phyloP scores from a whole-genome alignment of 2,329 filamentous ascomycete species.

The Helotiales sp. region DNA sequence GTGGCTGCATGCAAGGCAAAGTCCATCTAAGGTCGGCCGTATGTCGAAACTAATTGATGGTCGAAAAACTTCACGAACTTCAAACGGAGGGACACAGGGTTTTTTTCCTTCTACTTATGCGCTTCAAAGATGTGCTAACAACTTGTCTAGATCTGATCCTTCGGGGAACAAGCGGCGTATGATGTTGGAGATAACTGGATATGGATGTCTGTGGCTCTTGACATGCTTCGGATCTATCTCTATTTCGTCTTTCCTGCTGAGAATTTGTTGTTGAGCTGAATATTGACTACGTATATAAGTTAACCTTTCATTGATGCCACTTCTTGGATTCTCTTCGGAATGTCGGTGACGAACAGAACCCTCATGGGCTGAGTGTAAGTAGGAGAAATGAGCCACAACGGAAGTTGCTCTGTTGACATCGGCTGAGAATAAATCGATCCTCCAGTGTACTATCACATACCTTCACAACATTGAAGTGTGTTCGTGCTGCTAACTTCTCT shows the following conservation, averaged over 20 bases:
- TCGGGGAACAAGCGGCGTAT: background rate
- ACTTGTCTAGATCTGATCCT: background rate
- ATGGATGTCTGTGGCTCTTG: background rate
- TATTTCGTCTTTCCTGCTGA: background rate
- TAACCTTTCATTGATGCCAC: background rate
- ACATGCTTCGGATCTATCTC: background rate
- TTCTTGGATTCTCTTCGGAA: background rate
- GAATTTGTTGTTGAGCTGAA: background rate
- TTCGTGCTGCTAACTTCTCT: background rate
- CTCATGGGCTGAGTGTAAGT: too few relatives aligned
- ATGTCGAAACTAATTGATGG: background rate
- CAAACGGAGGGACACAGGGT: background rate
- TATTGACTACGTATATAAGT: too few relatives aligned
- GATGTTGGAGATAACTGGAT: background rate
- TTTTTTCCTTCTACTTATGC: background rate
- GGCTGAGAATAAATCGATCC: background rate
- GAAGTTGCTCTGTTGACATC: background rate
- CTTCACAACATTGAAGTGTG: too few relatives aligned
- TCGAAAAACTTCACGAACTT: background rate
- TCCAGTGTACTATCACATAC: background rate
- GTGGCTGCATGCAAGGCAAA: background rate
- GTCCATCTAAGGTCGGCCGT: background rate
- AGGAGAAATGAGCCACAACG: background rate
- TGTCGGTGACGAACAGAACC: background rate
- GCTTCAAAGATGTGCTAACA: background rate